phyloP scores from a whole-genome alignment of 106 monocot genomes.

The Dendrobium officinale region DNA sequence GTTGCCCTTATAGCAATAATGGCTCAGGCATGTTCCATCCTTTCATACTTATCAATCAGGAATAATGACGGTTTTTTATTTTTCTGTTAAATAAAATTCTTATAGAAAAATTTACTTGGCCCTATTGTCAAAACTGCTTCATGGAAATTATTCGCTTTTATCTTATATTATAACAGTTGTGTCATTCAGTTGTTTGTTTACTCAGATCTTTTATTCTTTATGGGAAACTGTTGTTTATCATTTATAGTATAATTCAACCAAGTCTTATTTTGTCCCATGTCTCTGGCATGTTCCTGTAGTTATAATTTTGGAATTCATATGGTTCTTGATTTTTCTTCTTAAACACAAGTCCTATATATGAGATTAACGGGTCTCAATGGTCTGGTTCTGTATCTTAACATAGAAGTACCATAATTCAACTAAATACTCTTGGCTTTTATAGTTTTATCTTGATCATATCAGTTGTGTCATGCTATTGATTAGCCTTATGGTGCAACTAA shows the following conservation, averaged over 20 bases:
- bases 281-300: background rate
- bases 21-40: conserved; percentile 61
- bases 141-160: background rate
- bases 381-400: too few relatives aligned
- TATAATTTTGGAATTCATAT: background rate
- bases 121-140: background rate
- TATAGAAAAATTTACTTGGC: background rate
- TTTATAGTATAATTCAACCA: background rate
- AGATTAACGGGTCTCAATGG: too few relatives aligned
- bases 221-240: background rate
- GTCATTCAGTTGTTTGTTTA: background rate
- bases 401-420: too few relatives aligned
- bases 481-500: too few relatives aligned
- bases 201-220: background rate
- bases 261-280: background rate
- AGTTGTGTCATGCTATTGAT: too few relatives aligned
- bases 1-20: conserved; percentile 90
- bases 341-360: background rate
- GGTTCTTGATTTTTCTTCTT: background rate
- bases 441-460: too few relatives aligned
- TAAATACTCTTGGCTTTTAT: too few relatives aligned
- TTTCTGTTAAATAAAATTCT: background rate
- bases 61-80: background rate
- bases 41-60: background rate
- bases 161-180: background rate